Conservation (phyloP, 805 yeast species). For the Clavispora carvajalis region DNA sequence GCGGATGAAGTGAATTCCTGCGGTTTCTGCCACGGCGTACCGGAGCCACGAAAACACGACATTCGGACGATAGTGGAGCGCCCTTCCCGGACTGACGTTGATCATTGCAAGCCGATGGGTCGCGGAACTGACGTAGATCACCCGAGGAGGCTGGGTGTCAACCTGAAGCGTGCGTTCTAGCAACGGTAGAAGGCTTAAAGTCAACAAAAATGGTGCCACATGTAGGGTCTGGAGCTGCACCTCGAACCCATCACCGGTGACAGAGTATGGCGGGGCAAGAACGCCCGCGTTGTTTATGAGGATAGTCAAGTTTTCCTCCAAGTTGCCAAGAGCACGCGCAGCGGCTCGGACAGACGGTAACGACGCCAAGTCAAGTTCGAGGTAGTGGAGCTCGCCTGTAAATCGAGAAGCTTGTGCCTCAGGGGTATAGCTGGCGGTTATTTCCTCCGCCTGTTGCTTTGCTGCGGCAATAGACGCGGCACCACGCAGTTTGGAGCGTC, state of each 20-base stretch:
- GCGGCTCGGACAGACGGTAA: conserved; percentile 38
- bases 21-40: conserved; percentile 72
- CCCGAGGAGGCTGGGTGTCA: conserved; percentile 40
- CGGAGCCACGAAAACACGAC: conserved; percentile 71
- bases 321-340: conserved; percentile 36
- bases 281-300: conserved; percentile 77
- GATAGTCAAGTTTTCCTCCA: conserved; percentile 52
- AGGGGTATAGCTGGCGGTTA: conserved; percentile 19
- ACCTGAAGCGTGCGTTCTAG: conserved; percentile 37
- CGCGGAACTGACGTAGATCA: conserved; percentile 59
- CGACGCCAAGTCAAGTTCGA: conserved; percentile 51
- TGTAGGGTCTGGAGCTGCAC: conserved; percentile 76
- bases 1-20: conserved; percentile 69
- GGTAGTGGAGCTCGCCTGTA: conserved; percentile 47
- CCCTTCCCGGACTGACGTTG: conserved; percentile 43
- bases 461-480: conserved; percentile 53
- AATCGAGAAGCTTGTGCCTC: conserved; percentile 18
- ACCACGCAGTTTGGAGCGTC: conserved; percentile 56
- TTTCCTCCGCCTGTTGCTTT: conserved; percentile 44
- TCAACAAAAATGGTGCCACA: conserved; percentile 66
- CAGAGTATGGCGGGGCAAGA: conserved; percentile 65
- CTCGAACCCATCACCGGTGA: conserved; percentile 69
- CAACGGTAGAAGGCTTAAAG: conserved; percentile 53
- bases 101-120: conserved; percentile 53
- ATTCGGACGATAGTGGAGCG: conserved; percentile 58